These are phyloP conservation scores for Pichia insulana DNA, from an alignment of 805 yeast genomes.

Conservation along the genomic window DNA sequence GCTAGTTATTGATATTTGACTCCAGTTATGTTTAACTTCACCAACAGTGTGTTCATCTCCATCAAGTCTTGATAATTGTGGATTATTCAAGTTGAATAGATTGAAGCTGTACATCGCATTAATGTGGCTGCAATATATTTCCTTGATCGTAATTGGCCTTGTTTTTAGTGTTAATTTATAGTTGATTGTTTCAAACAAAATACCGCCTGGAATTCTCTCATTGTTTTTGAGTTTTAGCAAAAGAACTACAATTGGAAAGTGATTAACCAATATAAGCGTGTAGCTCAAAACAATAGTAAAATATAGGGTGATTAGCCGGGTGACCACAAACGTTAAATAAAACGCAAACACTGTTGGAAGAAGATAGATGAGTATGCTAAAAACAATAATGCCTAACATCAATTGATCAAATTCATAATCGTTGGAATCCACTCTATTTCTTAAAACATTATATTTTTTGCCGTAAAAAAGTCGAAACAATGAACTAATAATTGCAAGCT, in stretches of 20 bases:
- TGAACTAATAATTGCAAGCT: constrained; percentile 56
- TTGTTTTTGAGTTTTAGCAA: constrained; percentile 75
- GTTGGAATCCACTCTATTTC: constrained; percentile 79
- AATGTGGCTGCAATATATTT: constrained; percentile 24
- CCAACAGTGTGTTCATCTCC: constrained; percentile 2
- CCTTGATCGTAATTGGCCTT: constrained; percentile 20
- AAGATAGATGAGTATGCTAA: constrained; percentile 68
- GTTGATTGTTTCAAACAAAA: constrained; percentile 25
- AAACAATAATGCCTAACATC: constrained; percentile 78
- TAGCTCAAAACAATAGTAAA: constrained; percentile 48
- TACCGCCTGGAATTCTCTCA: constrained; percentile 49
- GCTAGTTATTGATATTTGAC: constrained; percentile 14
- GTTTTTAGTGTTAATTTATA: constrained; percentile 18
- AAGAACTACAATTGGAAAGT: constrained; percentile 79
- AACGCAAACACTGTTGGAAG: constrained; percentile 85
- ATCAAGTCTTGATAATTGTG: neutral
- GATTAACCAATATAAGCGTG: constrained; percentile 57
- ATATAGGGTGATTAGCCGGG: constrained; percentile 44
- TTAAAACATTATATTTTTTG: constrained; percentile 71
- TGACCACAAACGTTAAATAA: constrained; percentile 60
- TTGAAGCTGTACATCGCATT: constrained; percentile 25
- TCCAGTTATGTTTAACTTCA: constrained; percentile 23
- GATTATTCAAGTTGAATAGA: constrained; percentile 16
- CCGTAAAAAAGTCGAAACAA: constrained; percentile 84
- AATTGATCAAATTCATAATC: constrained; percentile 82